Evolutionary conservation across 805 yeast species (phyloP).

Genomic region (baker's yeast (Saccharomyces cerevisiae)): DNA sequence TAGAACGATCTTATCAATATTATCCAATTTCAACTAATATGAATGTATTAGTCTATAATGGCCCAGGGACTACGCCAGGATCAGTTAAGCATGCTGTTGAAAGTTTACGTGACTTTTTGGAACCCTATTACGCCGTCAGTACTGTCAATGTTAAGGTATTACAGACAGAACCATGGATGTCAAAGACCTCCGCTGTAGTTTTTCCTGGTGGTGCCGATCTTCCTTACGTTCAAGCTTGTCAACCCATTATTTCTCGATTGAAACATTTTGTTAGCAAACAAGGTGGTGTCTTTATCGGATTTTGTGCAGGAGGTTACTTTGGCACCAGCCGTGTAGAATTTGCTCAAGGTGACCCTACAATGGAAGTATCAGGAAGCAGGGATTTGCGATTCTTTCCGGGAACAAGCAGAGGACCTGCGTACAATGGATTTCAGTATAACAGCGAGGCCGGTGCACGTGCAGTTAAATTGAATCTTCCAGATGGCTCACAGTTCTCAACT

Average conservation of each 20-base stretch:
- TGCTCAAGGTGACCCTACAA: constrained; percentile 56
- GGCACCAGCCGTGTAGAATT: constrained; percentile 72
- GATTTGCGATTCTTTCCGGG: constrained; percentile 83
- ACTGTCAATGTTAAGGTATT: constrained; percentile 57
- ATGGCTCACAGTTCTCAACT: constrained; percentile 23
- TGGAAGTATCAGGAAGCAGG: constrained; percentile 82
- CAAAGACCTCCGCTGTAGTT: constrained; percentile 69
- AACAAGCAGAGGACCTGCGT: constrained; percentile 71
- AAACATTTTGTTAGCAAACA: constrained; percentile 56
- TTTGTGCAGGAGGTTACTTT: constrained; percentile 94
- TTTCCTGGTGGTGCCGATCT: constrained; percentile 97
- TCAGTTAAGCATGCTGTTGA: constrained; percentile 79
- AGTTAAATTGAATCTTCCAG: constrained; percentile 37
- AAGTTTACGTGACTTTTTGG: constrained; percentile 61
- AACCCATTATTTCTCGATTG: constrained; percentile 56
- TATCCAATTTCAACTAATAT: constrained; percentile 28
- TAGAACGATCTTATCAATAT: background rate
- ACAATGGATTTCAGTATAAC: constrained; percentile 69
- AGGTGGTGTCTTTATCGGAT: constrained; percentile 81
- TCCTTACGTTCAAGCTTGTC: constrained; percentile 67
- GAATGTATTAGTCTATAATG: constrained; percentile 67
- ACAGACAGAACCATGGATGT: constrained; percentile 78
- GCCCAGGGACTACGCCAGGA: constrained; percentile 81
- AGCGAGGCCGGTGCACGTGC: constrained; percentile 71
- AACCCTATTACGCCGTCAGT: constrained; percentile 83